Conservation (phyloP, 2,329 filamentous ascomycete genomes). For the Atkinsonella texensis region DNA sequence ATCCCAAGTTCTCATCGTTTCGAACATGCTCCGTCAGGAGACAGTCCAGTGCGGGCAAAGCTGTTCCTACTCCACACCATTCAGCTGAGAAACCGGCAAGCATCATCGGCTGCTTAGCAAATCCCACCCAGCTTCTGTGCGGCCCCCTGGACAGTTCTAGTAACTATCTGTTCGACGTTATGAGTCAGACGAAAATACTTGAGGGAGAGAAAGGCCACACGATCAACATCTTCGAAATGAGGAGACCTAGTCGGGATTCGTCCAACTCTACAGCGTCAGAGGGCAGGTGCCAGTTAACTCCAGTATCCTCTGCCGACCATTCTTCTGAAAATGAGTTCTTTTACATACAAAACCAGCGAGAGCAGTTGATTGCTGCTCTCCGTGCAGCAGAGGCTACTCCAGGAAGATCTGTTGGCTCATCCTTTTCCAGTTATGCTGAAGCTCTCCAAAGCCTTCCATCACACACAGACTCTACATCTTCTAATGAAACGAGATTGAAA, state of each 20-base stretch:
- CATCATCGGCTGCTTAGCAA: background rate
- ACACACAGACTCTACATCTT: background rate
- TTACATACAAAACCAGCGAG: background rate
- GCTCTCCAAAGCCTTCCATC: background rate
- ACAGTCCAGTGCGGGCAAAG: background rate
- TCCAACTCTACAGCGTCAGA: background rate
- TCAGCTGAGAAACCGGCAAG: background rate
- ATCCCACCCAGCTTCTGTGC: background rate
- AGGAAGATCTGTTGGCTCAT: background rate
- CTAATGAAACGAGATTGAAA: background rate
- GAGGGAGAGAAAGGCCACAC: background rate
- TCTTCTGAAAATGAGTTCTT: background rate
- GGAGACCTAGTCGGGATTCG: background rate
- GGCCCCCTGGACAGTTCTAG: background rate
- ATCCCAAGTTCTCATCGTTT: background rate
- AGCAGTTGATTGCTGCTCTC: constrained; percentile 3
- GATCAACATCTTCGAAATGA: constrained; percentile 1
- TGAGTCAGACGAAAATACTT: background rate
- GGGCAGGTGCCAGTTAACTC: background rate
- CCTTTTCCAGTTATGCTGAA: background rate
- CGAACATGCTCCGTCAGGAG: background rate
- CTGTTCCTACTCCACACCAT: background rate
- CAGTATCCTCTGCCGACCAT: background rate
- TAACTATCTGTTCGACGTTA: background rate
- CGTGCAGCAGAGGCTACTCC: background rate